A percentile compares a stretch with the other conserved stretches of the same genome.
Evolutionary conservation across 495 filamentous ascomycete genomes (phyloP).

Genomic region (Tuber aestivum): DNA sequence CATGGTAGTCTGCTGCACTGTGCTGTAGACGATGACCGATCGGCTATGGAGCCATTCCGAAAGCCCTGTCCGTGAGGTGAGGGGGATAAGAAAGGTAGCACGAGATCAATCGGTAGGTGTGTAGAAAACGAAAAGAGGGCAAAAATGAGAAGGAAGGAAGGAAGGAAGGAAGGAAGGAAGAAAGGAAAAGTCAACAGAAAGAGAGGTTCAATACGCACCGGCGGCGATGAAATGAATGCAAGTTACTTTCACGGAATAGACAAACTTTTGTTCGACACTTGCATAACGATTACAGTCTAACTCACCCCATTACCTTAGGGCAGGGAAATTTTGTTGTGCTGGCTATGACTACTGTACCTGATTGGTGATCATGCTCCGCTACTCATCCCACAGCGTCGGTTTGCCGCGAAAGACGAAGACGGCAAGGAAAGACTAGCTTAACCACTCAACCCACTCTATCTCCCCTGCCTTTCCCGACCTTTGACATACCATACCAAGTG

Average conservation of each 20-base stretch:
- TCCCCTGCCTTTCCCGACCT: neutral
- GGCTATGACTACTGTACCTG: neutral
- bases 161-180: conserved; percentile 8
- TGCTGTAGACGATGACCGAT: neutral
- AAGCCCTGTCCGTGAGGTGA: neutral
- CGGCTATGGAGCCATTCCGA: conserved; percentile 5
- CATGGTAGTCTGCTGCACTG: too few species aligned
- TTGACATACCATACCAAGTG: neutral
- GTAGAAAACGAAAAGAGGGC: conserved; percentile 23
- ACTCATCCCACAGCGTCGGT: neutral
- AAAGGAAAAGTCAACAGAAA: conserved; percentile 14
- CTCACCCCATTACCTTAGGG: conserved; percentile 31
- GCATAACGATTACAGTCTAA: conserved; percentile 42
- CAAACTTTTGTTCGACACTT: conserved; percentile 1
- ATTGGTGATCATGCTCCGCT: neutral
- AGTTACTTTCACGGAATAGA: conserved; percentile 20
- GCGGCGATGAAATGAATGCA: conserved; percentile 37
- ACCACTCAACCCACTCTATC: conserved; percentile 15
- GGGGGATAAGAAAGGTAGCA: conserved; percentile 9
- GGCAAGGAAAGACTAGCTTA: conserved; percentile 13
- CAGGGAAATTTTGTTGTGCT: conserved; percentile 9
- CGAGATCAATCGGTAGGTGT: conserved; percentile 26
- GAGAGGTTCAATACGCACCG: conserved; percentile 20
- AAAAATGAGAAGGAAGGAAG: conserved; percentile 6
- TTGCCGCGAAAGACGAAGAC: neutral